Evolutionary conservation across 371 early-diverging fungal species (phyloP), one percentile per base, ranked within the genome.

Genomic region (Mucor indicus): DNA sequence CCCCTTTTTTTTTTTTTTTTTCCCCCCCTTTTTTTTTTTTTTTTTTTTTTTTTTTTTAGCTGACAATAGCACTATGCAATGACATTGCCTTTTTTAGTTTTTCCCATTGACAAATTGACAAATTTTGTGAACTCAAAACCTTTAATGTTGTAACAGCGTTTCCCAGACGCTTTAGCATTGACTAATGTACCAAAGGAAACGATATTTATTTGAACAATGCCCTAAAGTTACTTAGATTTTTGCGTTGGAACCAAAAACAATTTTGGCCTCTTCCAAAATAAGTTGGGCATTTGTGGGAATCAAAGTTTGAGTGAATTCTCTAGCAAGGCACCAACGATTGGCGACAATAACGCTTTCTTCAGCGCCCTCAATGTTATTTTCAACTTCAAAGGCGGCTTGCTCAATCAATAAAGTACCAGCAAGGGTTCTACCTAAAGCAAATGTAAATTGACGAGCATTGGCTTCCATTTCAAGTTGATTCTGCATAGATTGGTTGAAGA

Each of bases 391-490:
- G 12, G 65, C 63, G 19, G 79, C 72, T 27, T 81, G 80, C 23
- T 79, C 72, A 15, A 75, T 38, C 25, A 81, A 46, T 31, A 81
- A 53, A 11, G 71, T 68, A 25, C 71, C 79, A 1, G 75, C 68
- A 9, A 77, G 42, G 10, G 65, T 53, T 36, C 69, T 73, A 7
- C 73, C 82, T 42, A 81, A 59, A 13, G 77, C 72, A 50, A 81
- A 76, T 1, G 75, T 70, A 27, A 81, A 57, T 7, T 77, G 70
- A 39, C 82, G 77, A 2, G 75, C 71, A 7, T 69, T 66, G 9
- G 73, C 67, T 19, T 78, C 79, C 19, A 69, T 17, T 8, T 64
- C 64, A 1, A 57, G 50, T 6, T 51, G 43, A 13, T 16, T 41
- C 2, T 39, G 15, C 17, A 35, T 44, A 2, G 46, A 31, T 30